Base-by-base conservation (phyloP, 164 flowering plant genomes). In the Aristolochia fimbriata region DNA sequence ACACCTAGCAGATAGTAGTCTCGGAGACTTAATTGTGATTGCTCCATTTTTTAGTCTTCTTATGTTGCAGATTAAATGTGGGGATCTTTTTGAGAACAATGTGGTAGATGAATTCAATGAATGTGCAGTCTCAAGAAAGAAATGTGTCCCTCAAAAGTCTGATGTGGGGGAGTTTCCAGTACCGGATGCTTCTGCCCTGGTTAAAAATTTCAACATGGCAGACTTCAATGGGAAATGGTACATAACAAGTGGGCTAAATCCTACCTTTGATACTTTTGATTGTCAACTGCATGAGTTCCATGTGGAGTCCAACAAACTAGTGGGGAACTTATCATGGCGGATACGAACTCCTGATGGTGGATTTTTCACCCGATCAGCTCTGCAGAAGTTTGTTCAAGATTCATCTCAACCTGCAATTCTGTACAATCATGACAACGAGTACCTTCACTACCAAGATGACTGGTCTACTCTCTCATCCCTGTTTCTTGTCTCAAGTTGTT, bases 71-170 rank as follows among this genome's bases (percentile, higher is more conserved):
- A 90, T 93, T 54, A 93, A 85, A 73, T 93, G 98, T 72, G 97
- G 97, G 45, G 92, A 93, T 68, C 78, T 93, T 51, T 93, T 93
- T 72, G 96, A 80, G 70, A 89, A 93, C 72, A 81, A 65, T 22
- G 87, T 87, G 2, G 98, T 87, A 17, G 98, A 89, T 68, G 78
- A 89, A 69, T 93, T 93, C 78, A 93, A 93, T 57, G 96, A 87
- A 31, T 93, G 97, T 76, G 98, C 98, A 47, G 98, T 93, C 61
- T 93, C 97, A 46, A 73, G 91, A 46, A 93, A 93, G 81, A 93
- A 93, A 77, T 89, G 98, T 64, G 97, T 93, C 10, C 97, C 97
- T 27, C 76, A 20, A 65, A 90, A 89, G 80, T 82, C 88, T 61
- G 98, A 93, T 70, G 74, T 85, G 15, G 98, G 98, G 25, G 97